Conservation (phyloP, 495 filamentous ascomycete genomes). For the Pyronema domesticum region DNA sequence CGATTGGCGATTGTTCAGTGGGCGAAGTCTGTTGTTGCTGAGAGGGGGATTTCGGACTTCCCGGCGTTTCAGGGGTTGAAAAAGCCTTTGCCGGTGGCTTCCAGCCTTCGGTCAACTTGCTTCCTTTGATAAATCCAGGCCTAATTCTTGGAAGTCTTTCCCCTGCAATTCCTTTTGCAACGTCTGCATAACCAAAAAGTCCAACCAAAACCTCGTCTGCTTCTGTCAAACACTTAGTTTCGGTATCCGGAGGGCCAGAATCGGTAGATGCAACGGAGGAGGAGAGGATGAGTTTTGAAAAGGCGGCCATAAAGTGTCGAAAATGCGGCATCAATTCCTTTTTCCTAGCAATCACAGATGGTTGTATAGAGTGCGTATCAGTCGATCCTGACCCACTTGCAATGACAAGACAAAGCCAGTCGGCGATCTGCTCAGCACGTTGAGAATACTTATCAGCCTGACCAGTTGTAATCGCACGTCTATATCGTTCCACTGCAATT, state of each 20-base stretch:
- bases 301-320: slow-evolving; percentile 97
- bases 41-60: slow-evolving; percentile 1
- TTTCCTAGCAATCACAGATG: slow-evolving; percentile 96
- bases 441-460: slow-evolving; percentile 79
- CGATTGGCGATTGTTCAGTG: slow-evolving; percentile 24
- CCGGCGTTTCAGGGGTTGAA: slow-evolving; percentile 2
- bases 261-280: slow-evolving; percentile 96
- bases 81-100: slow-evolving; percentile 27
- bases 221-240: slow-evolving; percentile 91
- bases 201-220: slow-evolving; percentile 87
- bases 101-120: slow-evolving; percentile 71
- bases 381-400: slow-evolving; percentile 91
- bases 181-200: slow-evolving; percentile 88
- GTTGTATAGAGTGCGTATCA: slow-evolving; percentile 94
- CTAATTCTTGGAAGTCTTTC: slow-evolving; percentile 76
- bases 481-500: slow-evolving; percentile 66
- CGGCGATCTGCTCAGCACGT: slow-evolving; percentile 88
- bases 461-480: slow-evolving; percentile 60
- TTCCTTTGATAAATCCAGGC: slow-evolving; percentile 79
- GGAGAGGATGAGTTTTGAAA: slow-evolving; percentile 92
- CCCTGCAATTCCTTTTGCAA: slow-evolving; percentile 77
- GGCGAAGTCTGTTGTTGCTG: not conserved
- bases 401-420: slow-evolving; percentile 82
- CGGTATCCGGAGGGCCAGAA: slow-evolving; percentile 56
- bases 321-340: slow-evolving; percentile 94